Evolutionary conservation across 2,329 filamentous ascomycete genomes (phyloP), one percentile per base, ranked within the genome.

Genomic region (Nothomitra cinnamomea): DNA sequence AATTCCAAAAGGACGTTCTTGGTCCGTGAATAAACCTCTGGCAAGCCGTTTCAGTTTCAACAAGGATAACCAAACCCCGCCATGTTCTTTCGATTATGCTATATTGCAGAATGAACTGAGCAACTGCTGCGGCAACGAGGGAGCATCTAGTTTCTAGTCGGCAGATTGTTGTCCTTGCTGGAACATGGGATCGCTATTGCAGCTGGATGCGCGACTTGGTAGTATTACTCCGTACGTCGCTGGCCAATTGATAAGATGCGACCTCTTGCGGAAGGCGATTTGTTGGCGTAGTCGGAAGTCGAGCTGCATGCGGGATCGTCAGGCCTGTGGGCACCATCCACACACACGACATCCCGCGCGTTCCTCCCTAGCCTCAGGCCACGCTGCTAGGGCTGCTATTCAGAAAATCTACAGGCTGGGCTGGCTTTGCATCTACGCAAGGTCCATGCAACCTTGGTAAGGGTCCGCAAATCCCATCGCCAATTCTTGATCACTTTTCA

Each of bases 311-410:
- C 25, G 25, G 42, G 45, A 49, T 49, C 45, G 45, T 22, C 45
- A 28, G 28, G 45, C 45, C 45, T 49, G 22, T 19, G 42, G 2
- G 4, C 19, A 28, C 22, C 43, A 15, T 25, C 22, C 43, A 25
- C 43, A n/a, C n/a, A n/a, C n/a, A n/a, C n/a, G n/a, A n/a, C n/a
- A 48, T 48, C 45, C 45, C 45, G 45, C 45, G 45, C 25, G n/a
- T 49, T 35, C 24, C 45, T 6, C 24, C 10, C 45, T 19, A 24
- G 21, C 43, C 22, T 19, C 21, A 48, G 4, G 22, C 21, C 19
- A 48, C 24, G 12, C 24, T 45, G 10, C 10, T 19, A 17, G 5
- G 42, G 19, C 17, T 48, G 24, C 43, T 15, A 10, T 48, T 25
- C 43, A 28, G 13, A 15, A 15, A 28, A 22, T 32, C 45, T 17